Conservation (phyloP, 805 yeast species). For the Pichia insulana region DNA sequence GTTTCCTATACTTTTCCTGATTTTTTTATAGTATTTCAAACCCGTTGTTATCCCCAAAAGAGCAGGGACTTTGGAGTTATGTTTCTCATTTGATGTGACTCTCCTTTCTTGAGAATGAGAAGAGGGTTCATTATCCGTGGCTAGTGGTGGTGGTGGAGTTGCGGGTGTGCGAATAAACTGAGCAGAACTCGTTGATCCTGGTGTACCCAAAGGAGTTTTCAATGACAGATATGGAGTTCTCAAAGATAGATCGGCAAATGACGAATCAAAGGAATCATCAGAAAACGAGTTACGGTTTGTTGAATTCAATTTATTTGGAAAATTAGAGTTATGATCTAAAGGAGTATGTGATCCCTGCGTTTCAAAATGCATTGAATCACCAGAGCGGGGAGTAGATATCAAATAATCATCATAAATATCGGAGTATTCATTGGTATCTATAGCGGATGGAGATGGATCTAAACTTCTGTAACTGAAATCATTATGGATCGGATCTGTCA, state of each 20-base stretch:
- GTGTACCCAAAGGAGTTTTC: slow-evolving; percentile 1
- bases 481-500: background rate
- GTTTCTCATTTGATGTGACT: background rate
- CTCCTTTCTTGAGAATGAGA: background rate
- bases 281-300: background rate
- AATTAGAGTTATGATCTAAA: background rate
- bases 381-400: slow-evolving; percentile 4
- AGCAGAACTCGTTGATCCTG: slow-evolving; percentile 2
- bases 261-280: slow-evolving; percentile 9
- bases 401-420: slow-evolving; percentile 25
- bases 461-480: slow-evolving; percentile 2
- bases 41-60: background rate
- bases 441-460: slow-evolving; percentile 10
- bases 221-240: slow-evolving; percentile 3
- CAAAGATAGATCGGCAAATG: background rate
- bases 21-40: background rate
- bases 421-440: slow-evolving; percentile 16
- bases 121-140: background rate
- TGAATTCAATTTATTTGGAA: slow-evolving; percentile 3
- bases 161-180: background rate
- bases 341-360: background rate
- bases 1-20: background rate
- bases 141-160: background rate
- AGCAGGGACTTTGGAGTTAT: background rate
- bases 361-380: background rate